These are phyloP conservation scores for Striga hermonthica DNA, from an alignment of 305 asterid genomes.

Conservation along the genomic window DNA sequence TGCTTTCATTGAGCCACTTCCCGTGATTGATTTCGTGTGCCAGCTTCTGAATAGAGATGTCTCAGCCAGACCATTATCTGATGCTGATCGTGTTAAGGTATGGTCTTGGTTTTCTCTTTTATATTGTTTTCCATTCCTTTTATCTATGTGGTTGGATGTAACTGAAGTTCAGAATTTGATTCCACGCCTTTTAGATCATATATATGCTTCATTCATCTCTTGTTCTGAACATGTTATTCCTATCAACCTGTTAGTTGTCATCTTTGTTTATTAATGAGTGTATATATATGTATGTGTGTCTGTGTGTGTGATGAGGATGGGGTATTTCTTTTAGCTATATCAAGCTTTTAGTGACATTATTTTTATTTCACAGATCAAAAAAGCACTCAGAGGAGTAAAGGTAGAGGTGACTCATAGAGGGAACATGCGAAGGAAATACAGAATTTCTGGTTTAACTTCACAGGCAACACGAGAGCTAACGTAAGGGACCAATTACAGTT, in stretches of 20 bases:
- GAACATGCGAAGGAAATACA: constrained; percentile 81
- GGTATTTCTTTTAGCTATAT: too few species aligned
- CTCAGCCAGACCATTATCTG: constrained; percentile 69
- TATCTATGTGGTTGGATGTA: background rate
- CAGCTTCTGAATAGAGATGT: constrained; percentile 85
- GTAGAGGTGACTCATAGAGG: constrained; percentile 96
- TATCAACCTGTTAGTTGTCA: background rate
- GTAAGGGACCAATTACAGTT: constrained; percentile 39
- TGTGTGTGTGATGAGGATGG: too few species aligned
- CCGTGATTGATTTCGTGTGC: constrained; percentile 75
- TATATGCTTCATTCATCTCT: background rate
- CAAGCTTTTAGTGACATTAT: background rate
- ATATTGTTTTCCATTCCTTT: background rate
- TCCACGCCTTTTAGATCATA: constrained; percentile 5
- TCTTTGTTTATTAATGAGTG: background rate
- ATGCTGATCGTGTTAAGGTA: constrained; percentile 97
- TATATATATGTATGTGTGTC: too few species aligned
- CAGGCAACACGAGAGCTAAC: constrained; percentile 83
- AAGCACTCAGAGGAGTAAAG: constrained; percentile 85
- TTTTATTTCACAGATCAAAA: constrained; percentile 55
- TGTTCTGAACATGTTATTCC: constrained; percentile 1
- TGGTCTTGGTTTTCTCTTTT: constrained; percentile 10
- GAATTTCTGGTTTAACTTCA: constrained; percentile 77
- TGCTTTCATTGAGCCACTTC: constrained; percentile 93
- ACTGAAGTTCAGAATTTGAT: background rate